Evolutionary conservation across 257 asterid genomes (phyloP), one percentile per base, ranked within the genome.

Genomic region (Rauvolfia tetraphylla): DNA sequence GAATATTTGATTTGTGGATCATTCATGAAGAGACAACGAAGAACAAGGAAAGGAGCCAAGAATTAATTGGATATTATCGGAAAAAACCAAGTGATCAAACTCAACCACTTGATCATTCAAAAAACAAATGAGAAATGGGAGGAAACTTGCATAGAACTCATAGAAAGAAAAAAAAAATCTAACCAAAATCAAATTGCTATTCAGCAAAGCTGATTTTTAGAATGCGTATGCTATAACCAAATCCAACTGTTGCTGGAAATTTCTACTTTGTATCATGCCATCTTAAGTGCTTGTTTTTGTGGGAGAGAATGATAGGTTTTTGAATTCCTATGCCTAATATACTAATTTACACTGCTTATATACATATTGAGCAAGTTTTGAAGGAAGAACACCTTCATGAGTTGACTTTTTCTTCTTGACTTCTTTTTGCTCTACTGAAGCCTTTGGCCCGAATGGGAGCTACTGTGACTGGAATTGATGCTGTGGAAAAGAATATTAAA

Each of bases 361-460:
- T 36, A 1, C 4, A 44, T 44, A 66, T 6, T 7, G 18, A 22
- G 23, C 58, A 38, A 48, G 7, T 48, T 39, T 65, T n/a, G n/a
- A 41, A 68, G 18, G 56, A 23, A 27, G 31, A 70, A 48, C 33
- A 38, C 46, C 33, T 58, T 9, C 42, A 17, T 1, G 34, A 59
- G 20, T 59, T 69, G 44, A 42, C 58, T 61, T 8, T 31, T 27
- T 49, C 61, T 41, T 56, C 11, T 70, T 71, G 14, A 44, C 18
- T 75, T 76, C 22, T 58, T 51, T 67, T 9, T 58, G 39, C 38
- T 73, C n/a, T 42, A 12, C 72, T 76, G 83, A 90, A 95, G 98
- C 98, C 99, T 78, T 82, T 95, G 88, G 97, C 96, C 72, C 92
- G 96, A 49, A 84, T 92, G 92, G 98, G 98, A 39, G 98, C 99